Percentiles rank a stretch among this genome's conserved stretches.
These are phyloP conservation scores for Fusarium citri DNA, from an alignment of 2,329 filamentous ascomycete species.

Conservation along the genomic window DNA sequence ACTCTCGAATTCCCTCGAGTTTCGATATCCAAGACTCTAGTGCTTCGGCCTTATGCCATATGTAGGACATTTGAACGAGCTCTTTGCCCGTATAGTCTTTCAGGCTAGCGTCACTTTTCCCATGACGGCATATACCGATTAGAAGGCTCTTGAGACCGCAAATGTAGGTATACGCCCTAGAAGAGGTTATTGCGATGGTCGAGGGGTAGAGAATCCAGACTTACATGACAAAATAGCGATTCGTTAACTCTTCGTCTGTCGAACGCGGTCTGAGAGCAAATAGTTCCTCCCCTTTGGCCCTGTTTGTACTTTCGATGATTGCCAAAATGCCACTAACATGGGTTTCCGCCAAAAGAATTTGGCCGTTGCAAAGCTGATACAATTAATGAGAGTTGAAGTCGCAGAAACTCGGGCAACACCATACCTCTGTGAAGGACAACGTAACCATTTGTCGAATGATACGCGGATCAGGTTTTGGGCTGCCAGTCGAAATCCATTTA, in stretches of 20 bases:
- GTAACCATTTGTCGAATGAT: constrained; percentile 22
- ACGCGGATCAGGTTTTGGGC: neutral
- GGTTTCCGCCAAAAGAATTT: constrained; percentile 8
- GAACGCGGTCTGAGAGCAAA: neutral
- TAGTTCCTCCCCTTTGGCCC: neutral
- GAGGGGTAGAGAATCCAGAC: neutral
- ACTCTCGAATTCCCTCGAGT: constrained; percentile 9
- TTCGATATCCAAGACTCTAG: neutral
- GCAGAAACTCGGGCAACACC: fast-evolving
- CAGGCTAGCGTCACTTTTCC: neutral
- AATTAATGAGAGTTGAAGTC: fast-evolving
- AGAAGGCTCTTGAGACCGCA: constrained; percentile 18
- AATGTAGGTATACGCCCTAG: constrained; percentile 7
- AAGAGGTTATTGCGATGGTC: fast-evolving
- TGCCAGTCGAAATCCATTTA: neutral
- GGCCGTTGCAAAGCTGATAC: constrained; percentile 1
- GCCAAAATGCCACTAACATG: constrained; percentile 18
- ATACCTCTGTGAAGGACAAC: constrained; percentile 15
- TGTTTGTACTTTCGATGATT: constrained; percentile 1
- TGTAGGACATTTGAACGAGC: constrained; percentile 7
- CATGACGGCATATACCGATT: neutral
- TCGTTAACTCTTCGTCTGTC: neutral
- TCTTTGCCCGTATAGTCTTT: neutral
- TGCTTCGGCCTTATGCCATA: constrained; percentile 12
- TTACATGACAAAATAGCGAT: constrained; percentile 19